Percentiles rank a stretch among this genome's conserved stretches.
These are phyloP conservation scores for Athelia sp. DNA, from an alignment of 1,284 basidiomycete genomes.

Conservation along the genomic window DNA sequence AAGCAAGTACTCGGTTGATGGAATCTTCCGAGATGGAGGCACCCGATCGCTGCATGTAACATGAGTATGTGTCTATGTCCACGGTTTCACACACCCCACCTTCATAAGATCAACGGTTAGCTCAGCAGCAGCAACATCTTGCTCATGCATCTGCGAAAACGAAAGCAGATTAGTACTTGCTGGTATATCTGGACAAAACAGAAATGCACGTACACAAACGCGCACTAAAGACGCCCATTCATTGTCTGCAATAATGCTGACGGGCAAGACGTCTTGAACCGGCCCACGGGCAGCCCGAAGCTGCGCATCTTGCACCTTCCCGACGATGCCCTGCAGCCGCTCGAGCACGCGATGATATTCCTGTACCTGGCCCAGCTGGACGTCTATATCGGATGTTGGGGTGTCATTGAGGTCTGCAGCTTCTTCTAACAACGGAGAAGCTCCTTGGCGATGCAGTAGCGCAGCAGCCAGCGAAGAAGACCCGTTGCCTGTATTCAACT, in stretches of 20 bases:
- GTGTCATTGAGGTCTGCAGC: too few species aligned
- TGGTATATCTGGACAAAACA: too few species aligned
- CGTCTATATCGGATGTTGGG: neutral
- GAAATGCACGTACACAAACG: slow-evolving; percentile 25
- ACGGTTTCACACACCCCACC: slow-evolving; percentile 28
- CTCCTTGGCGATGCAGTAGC: neutral
- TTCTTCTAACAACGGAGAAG: too few species aligned
- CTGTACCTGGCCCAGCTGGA: neutral
- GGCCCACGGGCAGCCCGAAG: too few species aligned
- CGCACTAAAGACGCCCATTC: slow-evolving; percentile 52
- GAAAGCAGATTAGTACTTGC: neutral
- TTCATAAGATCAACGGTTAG: slow-evolving; percentile 39
- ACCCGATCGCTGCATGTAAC: slow-evolving; percentile 30
- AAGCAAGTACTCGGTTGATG: slow-evolving; percentile 40
- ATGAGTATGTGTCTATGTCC: neutral
- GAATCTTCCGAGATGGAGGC: slow-evolving; percentile 32
- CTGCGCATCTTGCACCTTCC: too few species aligned
- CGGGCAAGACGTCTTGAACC: slow-evolving; percentile 18
- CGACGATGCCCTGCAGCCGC: neutral
- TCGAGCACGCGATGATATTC: neutral
- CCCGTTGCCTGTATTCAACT: too few species aligned
- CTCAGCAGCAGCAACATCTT: slow-evolving; percentile 30
- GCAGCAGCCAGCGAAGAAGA: neutral
- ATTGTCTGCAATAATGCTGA: slow-evolving; percentile 35
- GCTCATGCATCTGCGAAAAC: slow-evolving; percentile 24